phyloP scores from a whole-genome alignment of 2,329 filamentous ascomycete species.

The Cercospora janseana region DNA sequence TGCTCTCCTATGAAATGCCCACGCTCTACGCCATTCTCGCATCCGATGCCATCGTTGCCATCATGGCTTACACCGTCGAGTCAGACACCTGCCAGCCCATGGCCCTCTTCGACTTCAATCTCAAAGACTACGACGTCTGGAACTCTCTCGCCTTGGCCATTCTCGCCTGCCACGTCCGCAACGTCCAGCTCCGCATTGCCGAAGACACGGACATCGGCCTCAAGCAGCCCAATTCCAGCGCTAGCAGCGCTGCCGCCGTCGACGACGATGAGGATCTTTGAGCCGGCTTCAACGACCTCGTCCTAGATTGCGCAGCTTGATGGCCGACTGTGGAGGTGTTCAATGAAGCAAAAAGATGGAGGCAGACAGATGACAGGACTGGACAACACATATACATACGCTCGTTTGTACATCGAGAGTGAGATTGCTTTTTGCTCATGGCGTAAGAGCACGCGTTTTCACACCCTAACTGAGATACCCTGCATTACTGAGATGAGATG shows the following conservation, averaged over 20 bases:
- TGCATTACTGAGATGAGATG: too few species aligned
- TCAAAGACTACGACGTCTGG: conserved; percentile 58
- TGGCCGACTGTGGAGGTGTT: too few species aligned
- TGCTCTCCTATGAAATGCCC: conserved; percentile 40
- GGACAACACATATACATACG: too few species aligned
- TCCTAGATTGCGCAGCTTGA: too few species aligned
- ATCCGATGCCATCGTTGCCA: conserved; percentile 52
- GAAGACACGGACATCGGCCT: conserved; percentile 35
- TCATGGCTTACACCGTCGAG: conserved; percentile 52
- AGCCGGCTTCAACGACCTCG: too few species aligned
- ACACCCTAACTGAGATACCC: too few species aligned
- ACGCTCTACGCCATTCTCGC: conserved; percentile 57
- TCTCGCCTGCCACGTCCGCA: conserved; percentile 53
- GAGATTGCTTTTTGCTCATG: too few species aligned
- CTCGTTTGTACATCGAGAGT: too few species aligned
- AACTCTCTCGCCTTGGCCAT: conserved; percentile 59
- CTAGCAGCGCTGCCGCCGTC: conserved; percentile 1
- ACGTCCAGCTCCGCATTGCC: conserved; percentile 49
- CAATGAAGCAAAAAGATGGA: too few species aligned
- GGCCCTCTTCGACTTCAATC: conserved; percentile 54
- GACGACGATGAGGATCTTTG: conserved; percentile 8
- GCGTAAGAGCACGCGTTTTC: too few species aligned
- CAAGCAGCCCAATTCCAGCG: conserved; percentile 8
- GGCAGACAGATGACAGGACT: too few species aligned
- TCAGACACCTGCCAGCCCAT: conserved; percentile 40